Percentiles rank a stretch among this genome's conserved stretches.
Evolutionary conservation across 129 eudicot species (phyloP).

Genomic region (Oenanthe sinensis): DNA sequence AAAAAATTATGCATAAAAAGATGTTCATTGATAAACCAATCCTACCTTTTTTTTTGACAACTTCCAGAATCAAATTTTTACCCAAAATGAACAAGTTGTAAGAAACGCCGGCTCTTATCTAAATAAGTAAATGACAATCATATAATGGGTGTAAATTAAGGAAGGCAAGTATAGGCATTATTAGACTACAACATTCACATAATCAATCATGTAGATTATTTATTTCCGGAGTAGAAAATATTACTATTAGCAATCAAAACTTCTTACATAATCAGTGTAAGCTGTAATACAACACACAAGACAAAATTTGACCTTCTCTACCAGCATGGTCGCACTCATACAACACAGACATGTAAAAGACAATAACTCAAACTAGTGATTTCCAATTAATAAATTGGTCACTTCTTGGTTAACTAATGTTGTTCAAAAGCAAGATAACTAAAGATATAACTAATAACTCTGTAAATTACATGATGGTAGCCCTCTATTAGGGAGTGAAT

Average conservation of each 20-base stretch:
- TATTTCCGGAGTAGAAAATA: conserved; percentile 3
- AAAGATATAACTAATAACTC: neutral
- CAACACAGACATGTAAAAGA: conserved; percentile 8
- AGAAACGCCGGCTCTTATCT: conserved; percentile 95
- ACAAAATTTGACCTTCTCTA: conserved; percentile 79
- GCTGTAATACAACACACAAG: conserved; percentile 86
- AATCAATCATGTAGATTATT: neutral
- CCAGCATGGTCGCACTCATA: conserved; percentile 99
- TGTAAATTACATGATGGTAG: conserved; percentile 72
- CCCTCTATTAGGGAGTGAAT: conserved; percentile 98
- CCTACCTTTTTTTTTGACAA: conserved; percentile 43
- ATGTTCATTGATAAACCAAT: conserved; percentile 28
- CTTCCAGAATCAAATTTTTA: conserved; percentile 67
- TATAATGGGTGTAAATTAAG: neutral
- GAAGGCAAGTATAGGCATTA: too few species aligned
- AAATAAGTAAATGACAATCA: neutral
- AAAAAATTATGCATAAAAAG: neutral
- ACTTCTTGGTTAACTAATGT: neutral
- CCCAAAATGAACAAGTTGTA: conserved; percentile 91
- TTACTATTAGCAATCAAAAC: conserved; percentile 19
- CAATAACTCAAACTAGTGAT: neutral
- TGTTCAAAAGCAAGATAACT: conserved; percentile 9
- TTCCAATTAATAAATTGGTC: conserved; percentile 6
- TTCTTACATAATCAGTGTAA: conserved; percentile 94
- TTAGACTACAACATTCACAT: neutral